phyloP scores from a whole-genome alignment of 164 flowering plant species.

The Magnolia officinalis region DNA sequence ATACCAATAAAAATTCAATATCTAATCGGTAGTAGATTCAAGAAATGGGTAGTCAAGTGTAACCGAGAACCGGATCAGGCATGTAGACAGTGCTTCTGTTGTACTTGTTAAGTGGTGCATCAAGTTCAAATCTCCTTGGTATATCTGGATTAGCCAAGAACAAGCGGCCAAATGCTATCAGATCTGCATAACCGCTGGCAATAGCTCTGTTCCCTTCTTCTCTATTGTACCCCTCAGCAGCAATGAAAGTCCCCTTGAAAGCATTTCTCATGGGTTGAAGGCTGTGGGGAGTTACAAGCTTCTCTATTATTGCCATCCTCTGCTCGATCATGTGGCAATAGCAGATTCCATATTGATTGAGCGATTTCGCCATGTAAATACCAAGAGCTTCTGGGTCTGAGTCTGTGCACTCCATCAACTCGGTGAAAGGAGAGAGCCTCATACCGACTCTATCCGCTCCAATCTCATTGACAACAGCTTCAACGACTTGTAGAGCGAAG shows the following conservation, averaged over 20 bases:
- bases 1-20: too few relatives aligned
- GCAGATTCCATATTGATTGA: conserved; percentile 13
- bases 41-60: conserved; percentile 25
- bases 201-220: conserved; percentile 24
- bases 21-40: too few relatives aligned
- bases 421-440: conserved; percentile 22
- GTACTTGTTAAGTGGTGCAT: conserved; percentile 24
- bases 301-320: conserved; percentile 13
- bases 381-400: conserved; percentile 23
- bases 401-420: conserved; percentile 13
- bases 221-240: conserved; percentile 17
- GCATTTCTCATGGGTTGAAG: conserved; percentile 20
- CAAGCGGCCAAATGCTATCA: conserved; percentile 19
- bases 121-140: conserved; percentile 15
- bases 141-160: conserved; percentile 28
- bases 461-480: conserved; percentile 21
- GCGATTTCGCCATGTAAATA: conserved; percentile 19
- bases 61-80: conserved; percentile 22
- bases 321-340: conserved; percentile 22
- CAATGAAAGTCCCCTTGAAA: conserved; percentile 26
- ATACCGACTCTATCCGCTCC: conserved; percentile 23
- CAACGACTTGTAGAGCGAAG: conserved; percentile 17
- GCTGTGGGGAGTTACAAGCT: conserved; percentile 13
- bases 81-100: conserved; percentile 17
- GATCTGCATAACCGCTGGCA: conserved; percentile 13